Evolutionary conservation across 306 rosid species (phyloP).

Genomic region (Prinsepia uniflora): DNA sequence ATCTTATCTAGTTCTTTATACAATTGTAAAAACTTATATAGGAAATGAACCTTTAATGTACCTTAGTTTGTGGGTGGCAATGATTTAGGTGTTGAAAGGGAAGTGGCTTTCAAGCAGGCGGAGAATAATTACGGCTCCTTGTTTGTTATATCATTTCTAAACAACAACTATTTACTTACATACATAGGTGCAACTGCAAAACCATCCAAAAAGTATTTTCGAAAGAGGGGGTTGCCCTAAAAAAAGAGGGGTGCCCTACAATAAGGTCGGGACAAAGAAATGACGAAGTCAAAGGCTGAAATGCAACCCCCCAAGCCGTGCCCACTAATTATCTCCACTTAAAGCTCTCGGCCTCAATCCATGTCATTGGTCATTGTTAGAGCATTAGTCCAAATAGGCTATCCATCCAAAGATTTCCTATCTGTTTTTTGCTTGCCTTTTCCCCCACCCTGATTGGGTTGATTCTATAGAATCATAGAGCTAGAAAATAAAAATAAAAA

Average conservation of each 20-base stretch:
- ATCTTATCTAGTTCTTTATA: too few species aligned
- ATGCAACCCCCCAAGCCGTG: neutral
- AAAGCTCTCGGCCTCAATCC: too few species aligned
- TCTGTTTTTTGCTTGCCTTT: neutral
- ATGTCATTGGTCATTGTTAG: neutral
- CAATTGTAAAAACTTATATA: too few species aligned
- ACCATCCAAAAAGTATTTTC: conserved; percentile 7
- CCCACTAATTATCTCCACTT: neutral
- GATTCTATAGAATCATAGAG: neutral
- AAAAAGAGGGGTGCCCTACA: neutral
- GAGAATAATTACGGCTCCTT: neutral
- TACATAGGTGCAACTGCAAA: too few species aligned
- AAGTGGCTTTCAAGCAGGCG: neutral
- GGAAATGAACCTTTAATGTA: too few species aligned
- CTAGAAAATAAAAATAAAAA: neutral
- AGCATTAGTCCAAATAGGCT: neutral
- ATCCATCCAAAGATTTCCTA: neutral
- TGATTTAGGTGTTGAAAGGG: conserved; percentile 12
- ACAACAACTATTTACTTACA: conserved; percentile 6
- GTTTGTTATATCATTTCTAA: neutral
- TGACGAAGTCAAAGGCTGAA: neutral
- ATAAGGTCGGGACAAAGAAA: neutral
- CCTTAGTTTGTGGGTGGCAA: neutral
- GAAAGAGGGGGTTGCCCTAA: neutral
- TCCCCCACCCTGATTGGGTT: neutral